phyloP scores from a whole-genome alignment of 2,329 filamentous ascomycete genomes.

The Talaromyces sp. region DNA sequence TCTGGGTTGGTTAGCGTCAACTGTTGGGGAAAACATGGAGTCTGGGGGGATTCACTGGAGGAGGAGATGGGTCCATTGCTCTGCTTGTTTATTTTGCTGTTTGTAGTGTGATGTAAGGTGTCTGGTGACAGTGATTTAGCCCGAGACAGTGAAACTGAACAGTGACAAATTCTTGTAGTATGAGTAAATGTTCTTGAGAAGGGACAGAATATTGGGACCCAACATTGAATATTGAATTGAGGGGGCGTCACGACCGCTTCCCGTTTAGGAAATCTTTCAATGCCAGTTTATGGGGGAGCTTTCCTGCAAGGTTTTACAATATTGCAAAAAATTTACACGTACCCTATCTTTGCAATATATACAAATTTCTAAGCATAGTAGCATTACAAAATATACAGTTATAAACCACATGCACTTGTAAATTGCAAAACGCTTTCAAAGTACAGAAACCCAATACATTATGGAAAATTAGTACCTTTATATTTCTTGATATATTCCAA shows the following conservation, averaged over 20 bases:
- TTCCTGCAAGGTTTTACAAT: too few relatives aligned
- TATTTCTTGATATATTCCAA: too few relatives aligned
- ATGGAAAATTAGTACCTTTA: too few relatives aligned
- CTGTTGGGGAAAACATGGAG: not conserved
- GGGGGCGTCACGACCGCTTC: not conserved
- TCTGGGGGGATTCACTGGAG: not conserved
- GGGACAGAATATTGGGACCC: not conserved
- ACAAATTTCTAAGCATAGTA: too few relatives aligned
- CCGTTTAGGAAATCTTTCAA: not conserved
- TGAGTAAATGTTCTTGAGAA: not conserved
- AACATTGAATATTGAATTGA: not conserved
- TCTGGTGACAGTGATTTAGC: not conserved
- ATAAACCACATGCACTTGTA: too few relatives aligned
- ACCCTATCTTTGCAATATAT: too few relatives aligned
- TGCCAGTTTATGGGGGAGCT: too few relatives aligned
- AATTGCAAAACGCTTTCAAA: too few relatives aligned
- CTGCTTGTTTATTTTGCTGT: not conserved
- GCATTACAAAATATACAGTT: too few relatives aligned
- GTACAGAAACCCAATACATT: too few relatives aligned
- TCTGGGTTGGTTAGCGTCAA: not conserved
- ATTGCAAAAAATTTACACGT: too few relatives aligned
- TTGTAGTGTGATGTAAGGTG: not conserved
- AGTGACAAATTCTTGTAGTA: too few relatives aligned
- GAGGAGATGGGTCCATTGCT: not conserved
- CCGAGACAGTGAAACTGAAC: not conserved